A percentile compares a stretch with the other conserved stretches of the same genome.
Conservation (phyloP, 202 grass and related monocot genomes). For the Saccharum hybrid region DNA sequence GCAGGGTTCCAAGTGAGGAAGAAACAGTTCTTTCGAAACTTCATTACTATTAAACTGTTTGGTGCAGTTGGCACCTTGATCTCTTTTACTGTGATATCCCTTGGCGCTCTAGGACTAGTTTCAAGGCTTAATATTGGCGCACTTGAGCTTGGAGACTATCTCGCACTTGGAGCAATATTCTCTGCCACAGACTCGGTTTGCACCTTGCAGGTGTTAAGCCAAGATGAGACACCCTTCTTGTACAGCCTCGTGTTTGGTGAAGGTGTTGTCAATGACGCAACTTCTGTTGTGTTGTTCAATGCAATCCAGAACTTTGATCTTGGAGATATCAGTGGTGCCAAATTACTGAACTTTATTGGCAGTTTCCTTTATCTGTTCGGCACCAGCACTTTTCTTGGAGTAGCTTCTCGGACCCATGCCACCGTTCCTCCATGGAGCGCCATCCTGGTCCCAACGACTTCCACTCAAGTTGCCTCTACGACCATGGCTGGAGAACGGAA, state of each 20-base stretch:
- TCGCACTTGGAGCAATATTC: constrained; percentile 82
- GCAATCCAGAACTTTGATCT: constrained; percentile 81
- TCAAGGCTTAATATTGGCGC: constrained; percentile 64
- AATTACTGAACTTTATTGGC: constrained; percentile 59
- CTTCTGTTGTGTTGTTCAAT: constrained; percentile 90
- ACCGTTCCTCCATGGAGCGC: no score
- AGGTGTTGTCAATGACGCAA: constrained; percentile 97
- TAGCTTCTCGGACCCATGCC: no score
- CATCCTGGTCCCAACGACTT: no score
- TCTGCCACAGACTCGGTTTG: constrained; percentile 78
- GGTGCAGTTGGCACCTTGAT: constrained; percentile 76
- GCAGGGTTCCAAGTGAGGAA: constrained; percentile 93
- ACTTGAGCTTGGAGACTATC: constrained; percentile 73
- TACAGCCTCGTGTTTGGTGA: constrained; percentile 97
- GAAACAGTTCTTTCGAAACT: constrained; percentile 82
- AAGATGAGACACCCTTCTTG: constrained; percentile 85
- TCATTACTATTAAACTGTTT: constrained; percentile 79
- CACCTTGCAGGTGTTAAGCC: constrained; percentile 80
- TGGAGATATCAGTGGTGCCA: constrained; percentile 50
- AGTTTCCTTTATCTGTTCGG: constrained; percentile 76
- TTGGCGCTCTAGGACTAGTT: constrained; percentile 65
- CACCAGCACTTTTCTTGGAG: constrained; percentile 83
- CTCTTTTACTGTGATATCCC: constrained; percentile 71
- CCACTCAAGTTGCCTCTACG: no score
- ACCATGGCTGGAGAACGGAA: no score